A percentile compares a stretch with the other conserved stretches of the same genome.
These are phyloP conservation scores for Aspergillus felis DNA, from an alignment of 2,329 filamentous ascomycete species.

Conservation along the genomic window DNA sequence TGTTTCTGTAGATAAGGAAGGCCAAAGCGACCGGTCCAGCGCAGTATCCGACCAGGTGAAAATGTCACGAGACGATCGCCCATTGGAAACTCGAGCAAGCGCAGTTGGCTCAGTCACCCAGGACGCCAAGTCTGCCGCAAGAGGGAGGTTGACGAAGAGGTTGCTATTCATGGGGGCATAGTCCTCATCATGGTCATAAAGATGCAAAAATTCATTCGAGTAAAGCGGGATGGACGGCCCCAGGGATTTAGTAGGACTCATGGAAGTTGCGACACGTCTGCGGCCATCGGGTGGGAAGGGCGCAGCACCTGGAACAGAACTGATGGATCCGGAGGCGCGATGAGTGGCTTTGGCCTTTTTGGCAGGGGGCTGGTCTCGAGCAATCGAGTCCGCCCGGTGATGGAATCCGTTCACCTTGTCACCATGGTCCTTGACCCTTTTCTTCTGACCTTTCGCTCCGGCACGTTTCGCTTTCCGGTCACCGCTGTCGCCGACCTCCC, in stretches of 20 bases:
- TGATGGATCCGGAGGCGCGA: constrained; percentile 70
- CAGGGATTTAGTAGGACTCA: constrained; percentile 67
- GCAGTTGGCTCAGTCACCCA: constrained; percentile 75
- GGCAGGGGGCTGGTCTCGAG: constrained; percentile 52
- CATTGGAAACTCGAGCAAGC: constrained; percentile 64
- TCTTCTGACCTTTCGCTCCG: constrained; percentile 78
- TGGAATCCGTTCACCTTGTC: constrained; percentile 50
- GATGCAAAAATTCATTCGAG: constrained; percentile 69
- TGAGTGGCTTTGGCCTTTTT: constrained; percentile 84
- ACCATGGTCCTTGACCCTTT: constrained; percentile 67
- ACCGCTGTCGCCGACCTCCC: constrained; percentile 55
- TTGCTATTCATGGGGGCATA: constrained; percentile 65
- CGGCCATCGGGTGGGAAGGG: constrained; percentile 59
- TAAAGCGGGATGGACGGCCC: constrained; percentile 65
- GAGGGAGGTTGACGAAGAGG: constrained; percentile 69
- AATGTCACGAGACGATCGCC: constrained; percentile 60
- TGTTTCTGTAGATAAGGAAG: constrained; percentile 50
- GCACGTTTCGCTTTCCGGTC: constrained; percentile 73
- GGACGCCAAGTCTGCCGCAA: constrained; percentile 68
- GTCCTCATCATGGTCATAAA: constrained; percentile 63
- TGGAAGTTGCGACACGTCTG: constrained; percentile 60
- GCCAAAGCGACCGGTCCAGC: constrained; percentile 53
- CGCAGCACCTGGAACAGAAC: constrained; percentile 63
- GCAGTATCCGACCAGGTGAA: constrained; percentile 60
- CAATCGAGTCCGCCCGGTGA: constrained; percentile 54